Percentiles rank a stretch among this genome's conserved stretches.
Evolutionary conservation across 1,284 basidiomycete species (phyloP).

Genomic region (Ganoderma sinense): DNA sequence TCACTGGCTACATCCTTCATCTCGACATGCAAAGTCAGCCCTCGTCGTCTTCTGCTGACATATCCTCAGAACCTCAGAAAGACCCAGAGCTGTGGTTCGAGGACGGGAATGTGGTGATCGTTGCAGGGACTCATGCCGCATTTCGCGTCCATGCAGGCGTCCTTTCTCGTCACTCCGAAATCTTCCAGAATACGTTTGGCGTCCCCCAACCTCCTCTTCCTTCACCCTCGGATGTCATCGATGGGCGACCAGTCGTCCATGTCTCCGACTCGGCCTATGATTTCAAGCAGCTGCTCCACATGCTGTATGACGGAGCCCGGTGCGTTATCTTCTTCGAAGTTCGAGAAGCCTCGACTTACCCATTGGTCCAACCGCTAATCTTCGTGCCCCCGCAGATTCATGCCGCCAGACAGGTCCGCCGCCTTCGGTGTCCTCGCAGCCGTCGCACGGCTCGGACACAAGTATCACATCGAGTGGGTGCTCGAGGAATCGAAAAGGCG

Average conservation of each 20-base stretch:
- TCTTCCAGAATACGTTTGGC: constrained; percentile 5
- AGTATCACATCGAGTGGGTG: constrained; percentile 12
- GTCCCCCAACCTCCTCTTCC: neutral
- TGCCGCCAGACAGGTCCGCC: neutral
- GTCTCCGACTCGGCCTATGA: constrained; percentile 7
- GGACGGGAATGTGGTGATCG: constrained; percentile 7
- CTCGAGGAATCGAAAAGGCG: constrained; percentile 1
- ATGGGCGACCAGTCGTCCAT: constrained; percentile 2
- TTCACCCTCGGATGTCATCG: neutral
- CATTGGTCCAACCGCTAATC: no score
- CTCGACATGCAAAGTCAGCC: neutral
- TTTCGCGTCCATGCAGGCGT: constrained; percentile 6
- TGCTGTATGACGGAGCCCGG: constrained; percentile 3
- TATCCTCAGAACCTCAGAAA: no score
- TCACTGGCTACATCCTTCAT: no score
- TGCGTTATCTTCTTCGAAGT: neutral
- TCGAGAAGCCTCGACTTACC: no score
- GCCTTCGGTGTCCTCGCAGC: constrained; percentile 8
- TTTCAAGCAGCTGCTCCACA: neutral
- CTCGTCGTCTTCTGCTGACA: neutral
- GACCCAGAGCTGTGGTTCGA: constrained; percentile 5
- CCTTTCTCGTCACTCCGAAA: constrained; percentile 7
- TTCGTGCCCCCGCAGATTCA: neutral
- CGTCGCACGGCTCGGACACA: constrained; percentile 12
- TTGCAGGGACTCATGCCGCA: neutral